phyloP scores from a whole-genome alignment of 495 filamentous ascomycete species.

The Aspergillus saccharolyticus region DNA sequence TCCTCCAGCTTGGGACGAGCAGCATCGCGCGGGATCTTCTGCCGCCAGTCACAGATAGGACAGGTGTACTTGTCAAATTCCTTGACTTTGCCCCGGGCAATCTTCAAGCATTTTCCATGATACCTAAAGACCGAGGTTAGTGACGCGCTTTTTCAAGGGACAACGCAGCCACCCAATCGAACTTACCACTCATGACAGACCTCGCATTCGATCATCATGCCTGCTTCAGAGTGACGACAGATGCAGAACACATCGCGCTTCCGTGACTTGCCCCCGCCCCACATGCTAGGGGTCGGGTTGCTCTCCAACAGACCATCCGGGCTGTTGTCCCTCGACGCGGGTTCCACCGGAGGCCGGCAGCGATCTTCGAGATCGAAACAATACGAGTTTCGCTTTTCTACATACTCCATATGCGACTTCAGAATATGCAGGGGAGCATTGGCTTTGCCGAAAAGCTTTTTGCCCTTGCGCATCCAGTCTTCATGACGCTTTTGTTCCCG shows the following conservation, averaged over 20 bases:
- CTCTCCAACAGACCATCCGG: constrained; percentile 61
- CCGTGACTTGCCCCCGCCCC: constrained; percentile 44
- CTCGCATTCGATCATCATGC: constrained; percentile 99
- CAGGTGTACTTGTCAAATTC: constrained; percentile 98
- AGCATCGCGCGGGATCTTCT: constrained; percentile 98
- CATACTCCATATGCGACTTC: constrained; percentile 88
- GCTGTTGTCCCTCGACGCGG: constrained; percentile 77
- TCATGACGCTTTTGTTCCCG: constrained; percentile 94
- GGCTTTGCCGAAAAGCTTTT: constrained; percentile 97
- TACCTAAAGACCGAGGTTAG: constrained; percentile 55
- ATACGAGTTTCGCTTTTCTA: constrained; percentile 76
- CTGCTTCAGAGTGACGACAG: constrained; percentile 85
- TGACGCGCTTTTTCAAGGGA: too few relatives aligned
- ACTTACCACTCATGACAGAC: constrained; percentile 92
- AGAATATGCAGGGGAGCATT: constrained; percentile 96
- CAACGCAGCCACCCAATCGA: constrained; percentile 6
- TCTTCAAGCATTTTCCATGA: constrained; percentile 97
- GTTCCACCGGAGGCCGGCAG: constrained; percentile 85
- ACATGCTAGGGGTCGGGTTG: constrained; percentile 30
- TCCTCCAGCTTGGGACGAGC: constrained; percentile 95
- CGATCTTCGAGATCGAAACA: constrained; percentile 94
- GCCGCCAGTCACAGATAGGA: constrained; percentile 94
- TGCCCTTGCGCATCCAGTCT: constrained; percentile 98
- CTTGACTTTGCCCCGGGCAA: constrained; percentile 94
- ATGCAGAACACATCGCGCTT: constrained; percentile 92